A percentile compares a stretch with the other conserved stretches of the same genome.
phyloP scores from a whole-genome alignment of 208 protist species.

The Wallacemonas sp. region DNA sequence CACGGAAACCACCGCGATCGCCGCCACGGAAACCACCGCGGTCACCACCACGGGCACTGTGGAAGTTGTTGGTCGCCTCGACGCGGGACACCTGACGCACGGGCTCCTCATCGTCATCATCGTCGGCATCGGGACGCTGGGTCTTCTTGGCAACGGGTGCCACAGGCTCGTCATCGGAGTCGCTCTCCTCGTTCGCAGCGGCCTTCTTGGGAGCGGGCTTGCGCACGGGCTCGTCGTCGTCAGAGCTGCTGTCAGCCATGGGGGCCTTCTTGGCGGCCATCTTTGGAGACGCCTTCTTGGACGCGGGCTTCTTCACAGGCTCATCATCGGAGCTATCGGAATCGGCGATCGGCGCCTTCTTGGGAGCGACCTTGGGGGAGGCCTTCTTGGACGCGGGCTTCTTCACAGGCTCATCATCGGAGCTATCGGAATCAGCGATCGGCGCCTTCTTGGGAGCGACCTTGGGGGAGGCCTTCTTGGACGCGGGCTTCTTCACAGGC shows the following conservation, averaged over 20 bases:
- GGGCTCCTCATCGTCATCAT: constrained; percentile 32
- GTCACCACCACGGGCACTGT: constrained; percentile 2
- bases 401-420: constrained; percentile 26
- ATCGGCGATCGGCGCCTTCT: constrained; percentile 35
- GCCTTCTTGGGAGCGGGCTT: constrained; percentile 23
- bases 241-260: constrained; percentile 17
- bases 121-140: constrained; percentile 17
- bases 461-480: constrained; percentile 38
- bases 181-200: constrained; percentile 15
- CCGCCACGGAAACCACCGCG: constrained; percentile 22
- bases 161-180: constrained; percentile 28
- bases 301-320: constrained; percentile 45
- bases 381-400: constrained; percentile 22
- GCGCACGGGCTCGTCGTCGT: constrained; percentile 28
- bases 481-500: constrained; percentile 41
- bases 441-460: constrained; percentile 32
- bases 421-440: constrained; percentile 17
- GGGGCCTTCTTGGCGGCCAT: constrained; percentile 27
- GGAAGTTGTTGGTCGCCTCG: constrained; percentile 30
- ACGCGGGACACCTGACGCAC: constrained; percentile 45
- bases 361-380: constrained; percentile 11
- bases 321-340: constrained; percentile 44
- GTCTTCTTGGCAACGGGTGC: constrained; percentile 22
- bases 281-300: constrained; percentile 35
- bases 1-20: constrained; percentile 11